These are phyloP conservation scores for Acacia concinna DNA, from an alignment of 331 rosid species.

Conservation along the genomic window DNA sequence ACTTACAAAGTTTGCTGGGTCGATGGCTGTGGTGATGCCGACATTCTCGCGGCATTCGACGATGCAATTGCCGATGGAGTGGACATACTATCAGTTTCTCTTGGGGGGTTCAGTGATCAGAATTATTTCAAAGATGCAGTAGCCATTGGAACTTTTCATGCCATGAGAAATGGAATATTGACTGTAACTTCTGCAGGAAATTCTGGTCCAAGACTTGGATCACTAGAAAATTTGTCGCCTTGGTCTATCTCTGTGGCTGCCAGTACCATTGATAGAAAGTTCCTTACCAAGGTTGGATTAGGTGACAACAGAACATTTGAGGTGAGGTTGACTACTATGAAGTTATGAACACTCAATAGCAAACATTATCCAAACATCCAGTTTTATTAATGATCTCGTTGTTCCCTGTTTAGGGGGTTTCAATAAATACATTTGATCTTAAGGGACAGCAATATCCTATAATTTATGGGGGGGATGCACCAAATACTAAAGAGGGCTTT, in stretches of 20 bases:
- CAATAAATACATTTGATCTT: conserved; percentile 48
- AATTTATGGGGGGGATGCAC: conserved; percentile 26
- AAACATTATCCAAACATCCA: not conserved
- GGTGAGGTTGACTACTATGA: conserved; percentile 23
- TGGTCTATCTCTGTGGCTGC: conserved; percentile 58
- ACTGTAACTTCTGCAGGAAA: conserved; percentile 45
- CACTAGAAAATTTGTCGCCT: conserved; percentile 30
- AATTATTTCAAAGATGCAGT: conserved; percentile 19
- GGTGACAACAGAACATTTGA: conserved; percentile 37
- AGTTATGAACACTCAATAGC: not conserved
- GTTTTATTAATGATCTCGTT: not conserved
- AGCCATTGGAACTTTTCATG: conserved; percentile 49
- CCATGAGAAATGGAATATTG: conserved; percentile 44
- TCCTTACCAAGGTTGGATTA: conserved; percentile 37
- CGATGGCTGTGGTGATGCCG: not conserved
- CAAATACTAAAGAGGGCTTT: conserved; percentile 10
- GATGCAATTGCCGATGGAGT: conserved; percentile 39
- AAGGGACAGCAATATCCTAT: conserved; percentile 31
- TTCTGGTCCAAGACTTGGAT: conserved; percentile 32
- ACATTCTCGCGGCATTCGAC: conserved; percentile 35
- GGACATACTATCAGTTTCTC: conserved; percentile 25
- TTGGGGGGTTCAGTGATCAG: not conserved
- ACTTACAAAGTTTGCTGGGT: conserved; percentile 26
- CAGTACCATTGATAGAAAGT: conserved; percentile 40
- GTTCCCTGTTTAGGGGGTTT: conserved; percentile 32